Evolutionary conservation across 768 basidiomycete genomes (phyloP), one percentile per base, ranked within the genome.

Genomic region (Multifurca ochricompacta): DNA sequence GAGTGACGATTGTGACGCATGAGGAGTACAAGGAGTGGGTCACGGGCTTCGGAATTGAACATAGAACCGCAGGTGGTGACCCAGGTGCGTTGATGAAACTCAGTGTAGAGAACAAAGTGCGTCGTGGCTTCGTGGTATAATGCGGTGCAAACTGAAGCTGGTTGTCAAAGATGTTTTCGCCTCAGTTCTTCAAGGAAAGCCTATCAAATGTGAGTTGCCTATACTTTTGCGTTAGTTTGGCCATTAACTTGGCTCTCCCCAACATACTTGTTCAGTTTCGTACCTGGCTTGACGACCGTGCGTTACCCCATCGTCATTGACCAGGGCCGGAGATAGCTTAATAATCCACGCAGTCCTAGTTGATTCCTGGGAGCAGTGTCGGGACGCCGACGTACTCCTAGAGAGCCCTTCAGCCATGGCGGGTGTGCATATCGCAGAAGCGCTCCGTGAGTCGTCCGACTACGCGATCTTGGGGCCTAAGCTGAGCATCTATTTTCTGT

Each of bases 401-500:
- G 83, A 86, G 63, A 78, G 77, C 40, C 82, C 83, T 0, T 82
- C 80, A 3, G 79, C 82, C 1, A 82, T 85, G 80, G 78, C 81
- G 4, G 83, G 84, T 37, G 77, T 85, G 3, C 84, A 86, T 64
- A 83, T 86, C 54, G 81, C 84, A 9, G 84, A 86, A 66, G 81
- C 79, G 3, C 68, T 84, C 14, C 70, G 79, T 78, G 51, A 50
- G 73, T 72, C 32, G 11, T 28, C 9, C 36, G 11, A 18, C 28
- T 41, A 30, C 27, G 25, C 16, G 34, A 46, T 21, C 30, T 18
- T 9, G 9, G 10, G n/a, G 3, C 25, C 44, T 16, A 21, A 31
- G 13, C 32, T 11, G 21, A 47, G 39, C 13, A 25, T 48, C 19
- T 28, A 59, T 34, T 54, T 53, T 16, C 50, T 7, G 16, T 53